phyloP scores from a whole-genome alignment of 768 basidiomycete genomes.

The Pholiota conissans region DNA sequence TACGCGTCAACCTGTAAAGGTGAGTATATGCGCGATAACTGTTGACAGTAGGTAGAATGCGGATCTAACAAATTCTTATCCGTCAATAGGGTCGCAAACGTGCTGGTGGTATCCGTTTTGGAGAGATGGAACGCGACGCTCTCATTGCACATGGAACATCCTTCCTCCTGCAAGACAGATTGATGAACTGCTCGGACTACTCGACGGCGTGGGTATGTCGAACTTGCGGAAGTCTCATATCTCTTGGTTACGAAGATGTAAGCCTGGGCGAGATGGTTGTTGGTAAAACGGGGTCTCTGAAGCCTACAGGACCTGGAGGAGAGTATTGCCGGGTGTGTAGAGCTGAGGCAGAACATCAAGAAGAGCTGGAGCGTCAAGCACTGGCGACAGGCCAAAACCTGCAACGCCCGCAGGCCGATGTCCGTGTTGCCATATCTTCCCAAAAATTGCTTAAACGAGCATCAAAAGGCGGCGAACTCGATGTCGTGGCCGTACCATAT shows the following conservation, averaged over 20 bases:
- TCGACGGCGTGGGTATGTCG: constrained; percentile 99
- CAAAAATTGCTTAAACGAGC: constrained; percentile 62
- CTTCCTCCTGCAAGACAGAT: constrained; percentile 94
- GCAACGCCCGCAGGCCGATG: constrained; percentile 45
- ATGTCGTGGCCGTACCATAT: constrained; percentile 94
- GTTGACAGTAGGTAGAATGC: neutral
- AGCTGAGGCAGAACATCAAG: constrained; percentile 62
- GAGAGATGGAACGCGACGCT: constrained; percentile 99
- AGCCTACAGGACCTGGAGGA: constrained; percentile 72
- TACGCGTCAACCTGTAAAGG: constrained; percentile 97
- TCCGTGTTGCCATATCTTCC: constrained; percentile 66
- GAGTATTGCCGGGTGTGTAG: constrained; percentile 98
- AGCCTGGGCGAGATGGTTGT: constrained; percentile 63
- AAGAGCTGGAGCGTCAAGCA: constrained; percentile 57
- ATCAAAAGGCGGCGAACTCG: constrained; percentile 79
- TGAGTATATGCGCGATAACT: constrained; percentile 29
- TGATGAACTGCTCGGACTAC: constrained; percentile 99
- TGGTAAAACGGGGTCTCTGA: constrained; percentile 49
- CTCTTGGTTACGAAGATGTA: constrained; percentile 92
- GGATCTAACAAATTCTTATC: constrained; percentile 1
- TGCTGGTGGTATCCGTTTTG: constrained; percentile 97
- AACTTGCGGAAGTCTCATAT: constrained; percentile 92
- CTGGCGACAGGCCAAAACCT: constrained; percentile 56
- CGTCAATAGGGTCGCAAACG: constrained; percentile 85
- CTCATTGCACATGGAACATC: constrained; percentile 98